These are phyloP conservation scores for Cladophialophora exuberans DNA, from an alignment of 2,329 filamentous ascomycete genomes.

Conservation along the genomic window DNA sequence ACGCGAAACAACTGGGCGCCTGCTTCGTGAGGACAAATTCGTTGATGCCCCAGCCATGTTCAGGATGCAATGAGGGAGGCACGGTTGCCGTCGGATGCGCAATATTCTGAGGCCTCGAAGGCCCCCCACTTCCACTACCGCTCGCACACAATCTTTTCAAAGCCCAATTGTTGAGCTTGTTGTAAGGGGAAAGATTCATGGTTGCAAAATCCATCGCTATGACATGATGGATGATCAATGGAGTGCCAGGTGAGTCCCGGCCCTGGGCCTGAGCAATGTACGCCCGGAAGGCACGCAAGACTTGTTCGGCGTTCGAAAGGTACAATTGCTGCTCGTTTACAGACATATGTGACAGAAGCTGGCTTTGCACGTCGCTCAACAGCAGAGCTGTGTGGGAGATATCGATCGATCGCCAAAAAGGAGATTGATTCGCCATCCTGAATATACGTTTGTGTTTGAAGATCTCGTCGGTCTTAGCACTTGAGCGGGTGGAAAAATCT, in stretches of 20 bases:
- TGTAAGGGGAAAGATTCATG: background rate
- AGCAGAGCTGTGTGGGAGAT: background rate
- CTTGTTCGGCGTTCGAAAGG: background rate
- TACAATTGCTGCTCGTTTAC: background rate
- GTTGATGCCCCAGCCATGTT: background rate
- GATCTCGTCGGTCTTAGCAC: too few relatives aligned
- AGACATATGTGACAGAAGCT: slow-evolving; percentile 1
- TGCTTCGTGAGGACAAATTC: slow-evolving; percentile 4
- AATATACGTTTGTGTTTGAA: background rate
- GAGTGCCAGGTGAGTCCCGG: background rate
- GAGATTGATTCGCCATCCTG: background rate
- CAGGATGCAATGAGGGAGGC: background rate
- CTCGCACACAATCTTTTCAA: background rate
- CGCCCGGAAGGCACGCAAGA: background rate
- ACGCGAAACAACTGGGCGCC: slow-evolving; percentile 1
- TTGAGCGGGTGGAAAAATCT: too few relatives aligned
- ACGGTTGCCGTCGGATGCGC: background rate
- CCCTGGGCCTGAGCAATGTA: background rate
- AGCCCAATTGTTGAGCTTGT: slow-evolving; percentile 4
- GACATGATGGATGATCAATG: slow-evolving; percentile 1
- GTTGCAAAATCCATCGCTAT: background rate
- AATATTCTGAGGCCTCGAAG: background rate
- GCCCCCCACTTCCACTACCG: background rate
- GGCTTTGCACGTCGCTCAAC: slow-evolving; percentile 5
- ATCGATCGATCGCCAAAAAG: background rate